These are phyloP conservation scores for Hypericum androsaemum DNA, from an alignment of 345 rosid genomes.

Conservation along the genomic window DNA sequence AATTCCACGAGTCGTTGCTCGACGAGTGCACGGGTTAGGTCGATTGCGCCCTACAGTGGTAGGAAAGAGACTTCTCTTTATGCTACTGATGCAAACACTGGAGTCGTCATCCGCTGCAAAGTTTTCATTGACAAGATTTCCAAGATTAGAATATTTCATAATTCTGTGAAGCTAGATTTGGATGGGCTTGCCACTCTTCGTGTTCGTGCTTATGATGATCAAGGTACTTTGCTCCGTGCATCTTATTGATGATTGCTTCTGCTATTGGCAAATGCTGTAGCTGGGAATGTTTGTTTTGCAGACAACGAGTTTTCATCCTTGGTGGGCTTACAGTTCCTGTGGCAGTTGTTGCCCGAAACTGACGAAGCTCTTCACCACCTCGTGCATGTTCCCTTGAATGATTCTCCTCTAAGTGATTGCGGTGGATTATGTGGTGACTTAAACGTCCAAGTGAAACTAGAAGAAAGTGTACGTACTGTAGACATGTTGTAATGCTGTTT, in stretches of 20 bases:
- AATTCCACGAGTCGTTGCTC: conserved; percentile 71
- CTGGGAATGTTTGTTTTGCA: conserved; percentile 17
- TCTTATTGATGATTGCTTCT: too few relatives aligned
- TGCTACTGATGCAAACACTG: conserved; percentile 70
- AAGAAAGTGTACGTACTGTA: conserved; percentile 53
- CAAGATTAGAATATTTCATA: conserved; percentile 86
- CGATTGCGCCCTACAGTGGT: conserved; percentile 63
- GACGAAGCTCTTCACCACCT: conserved; percentile 62
- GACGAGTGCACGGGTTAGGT: conserved; percentile 67
- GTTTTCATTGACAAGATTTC: conserved; percentile 85
- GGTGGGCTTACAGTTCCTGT: conserved; percentile 84
- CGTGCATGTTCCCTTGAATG: conserved; percentile 81
- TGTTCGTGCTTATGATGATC: conserved; percentile 75
- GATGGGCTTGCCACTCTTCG: conserved; percentile 93
- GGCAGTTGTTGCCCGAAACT: conserved; percentile 61
- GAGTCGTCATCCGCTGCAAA: conserved; percentile 89
- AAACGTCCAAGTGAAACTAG: conserved; percentile 67
- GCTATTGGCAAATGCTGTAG: too few relatives aligned
- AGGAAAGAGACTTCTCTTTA: conserved; percentile 90
- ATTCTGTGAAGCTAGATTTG: conserved; percentile 80
- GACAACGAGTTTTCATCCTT: conserved; percentile 87
- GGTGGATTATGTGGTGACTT: conserved; percentile 87
- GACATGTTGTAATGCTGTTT: background rate
- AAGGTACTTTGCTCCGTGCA: conserved; percentile 36
- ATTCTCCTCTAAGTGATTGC: conserved; percentile 86